Base-by-base conservation (phyloP, 495 filamentous ascomycete species). In the Xylaria nigripes region DNA sequence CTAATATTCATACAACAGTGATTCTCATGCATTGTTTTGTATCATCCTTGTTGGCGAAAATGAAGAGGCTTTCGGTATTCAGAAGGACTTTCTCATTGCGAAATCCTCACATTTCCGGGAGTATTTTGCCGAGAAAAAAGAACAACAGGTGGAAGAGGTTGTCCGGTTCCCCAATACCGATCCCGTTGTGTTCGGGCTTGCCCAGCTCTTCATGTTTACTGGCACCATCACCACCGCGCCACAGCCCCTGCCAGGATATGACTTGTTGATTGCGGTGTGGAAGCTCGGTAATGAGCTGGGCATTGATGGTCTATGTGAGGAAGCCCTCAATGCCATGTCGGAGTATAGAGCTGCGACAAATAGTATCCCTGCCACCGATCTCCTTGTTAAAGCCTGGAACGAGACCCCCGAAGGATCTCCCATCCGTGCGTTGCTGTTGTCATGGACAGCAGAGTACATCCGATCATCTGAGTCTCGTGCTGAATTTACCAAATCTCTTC, bases 361-460 rank as follows among this genome's bases (percentile, higher is more conserved):
- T 23, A 65, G 66, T 34, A 79, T 80, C 29, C 78, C 78, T 7
- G 72, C 75, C 8, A 75, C 78, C 0, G 70, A 75, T 6, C 69
- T 79, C 1, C 68, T 81, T 9, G 72, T 79, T 0, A 71, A 77
- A 51, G 77, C 75, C 22, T 81, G 78, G 78, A 69, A 72, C 24
- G 75, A 79, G 45, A 77, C 76, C 4, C 75, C 77, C 0, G 75
- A 78, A 51, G 78, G 75, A 25, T 80, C 75, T 8, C 70, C 73
- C 13, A 76, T 81, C 32, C 70, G 78, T n/a, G 68, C 66, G 41
- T 72, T 81, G 21, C 69, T 81, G 15, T 67, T 80, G 13, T 64
- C 63, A n/a, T 81, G 78, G 78, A 77, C 76, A 15, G 76, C 76
- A 3, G 78, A 81, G 52, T 78, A 81, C 49, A 78, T 79, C 66